These are phyloP conservation scores for Fusarium temperatum DNA, from an alignment of 2,329 filamentous ascomycete genomes.

Conservation along the genomic window DNA sequence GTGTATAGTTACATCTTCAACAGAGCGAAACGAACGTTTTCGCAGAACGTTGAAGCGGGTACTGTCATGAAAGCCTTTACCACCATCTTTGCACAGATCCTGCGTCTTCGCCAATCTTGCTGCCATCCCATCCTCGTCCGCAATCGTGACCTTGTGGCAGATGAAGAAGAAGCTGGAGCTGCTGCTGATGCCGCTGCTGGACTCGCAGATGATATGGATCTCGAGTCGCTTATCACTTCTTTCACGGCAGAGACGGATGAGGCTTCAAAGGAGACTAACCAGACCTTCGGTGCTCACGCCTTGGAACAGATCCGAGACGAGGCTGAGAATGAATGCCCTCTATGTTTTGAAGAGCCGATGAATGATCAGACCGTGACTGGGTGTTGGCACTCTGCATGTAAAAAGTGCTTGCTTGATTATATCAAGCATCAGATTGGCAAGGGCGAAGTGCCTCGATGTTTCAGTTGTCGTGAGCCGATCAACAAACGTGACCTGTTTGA, in stretches of 20 bases:
- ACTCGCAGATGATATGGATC: constrained; percentile 94
- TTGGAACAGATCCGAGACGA: constrained; percentile 92
- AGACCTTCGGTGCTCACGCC: constrained; percentile 81
- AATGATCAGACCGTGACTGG: constrained; percentile 91
- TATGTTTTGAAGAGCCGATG: constrained; percentile 97
- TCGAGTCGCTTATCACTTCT: constrained; percentile 82
- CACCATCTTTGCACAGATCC: constrained; percentile 95
- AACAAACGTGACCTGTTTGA: constrained; percentile 89
- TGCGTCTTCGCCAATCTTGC: constrained; percentile 91
- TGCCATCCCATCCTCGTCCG: constrained; percentile 92
- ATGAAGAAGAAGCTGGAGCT: constrained; percentile 82
- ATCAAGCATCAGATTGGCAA: constrained; percentile 87
- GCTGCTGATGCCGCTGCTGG: constrained; percentile 82
- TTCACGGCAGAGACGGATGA: constrained; percentile 78
- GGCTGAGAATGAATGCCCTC: constrained; percentile 87
- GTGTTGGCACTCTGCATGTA: constrained; percentile 98
- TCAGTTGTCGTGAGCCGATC: constrained; percentile 87
- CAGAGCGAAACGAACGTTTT: constrained; percentile 84
- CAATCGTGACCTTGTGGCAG: constrained; percentile 83
- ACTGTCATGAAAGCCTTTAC: constrained; percentile 96
- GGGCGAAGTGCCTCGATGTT: constrained; percentile 80
- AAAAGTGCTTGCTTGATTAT: constrained; percentile 88
- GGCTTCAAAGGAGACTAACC: constrained; percentile 66
- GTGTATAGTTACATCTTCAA: constrained; percentile 93
- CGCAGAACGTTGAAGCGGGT: constrained; percentile 86